Evolutionary conservation across 768 basidiomycete genomes (phyloP).

Genomic region (Pulveroboletus sp.): DNA sequence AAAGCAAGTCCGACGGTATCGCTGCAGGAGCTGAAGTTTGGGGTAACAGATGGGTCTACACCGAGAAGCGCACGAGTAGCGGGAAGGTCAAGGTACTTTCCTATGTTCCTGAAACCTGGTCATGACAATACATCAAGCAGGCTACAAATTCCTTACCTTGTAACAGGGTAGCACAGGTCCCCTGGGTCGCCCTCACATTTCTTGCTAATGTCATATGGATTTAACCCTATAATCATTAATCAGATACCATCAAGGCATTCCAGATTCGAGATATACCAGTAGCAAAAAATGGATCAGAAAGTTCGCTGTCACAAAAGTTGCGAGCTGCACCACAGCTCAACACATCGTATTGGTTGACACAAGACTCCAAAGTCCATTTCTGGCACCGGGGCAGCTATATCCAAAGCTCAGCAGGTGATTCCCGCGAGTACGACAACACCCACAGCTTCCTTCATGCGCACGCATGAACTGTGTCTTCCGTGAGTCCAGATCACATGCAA

Average conservation of each 20-base stretch:
- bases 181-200: slow-evolving; percentile 48
- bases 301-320: slow-evolving; percentile 56
- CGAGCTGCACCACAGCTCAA: slow-evolving; percentile 66
- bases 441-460: slow-evolving; percentile 42
- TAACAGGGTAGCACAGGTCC: slow-evolving; percentile 52
- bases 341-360: slow-evolving; percentile 62
- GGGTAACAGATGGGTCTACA: slow-evolving; percentile 45
- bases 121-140: neutral
- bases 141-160: slow-evolving; percentile 26
- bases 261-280: slow-evolving; percentile 29
- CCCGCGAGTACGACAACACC: slow-evolving; percentile 1
- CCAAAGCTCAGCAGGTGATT: neutral
- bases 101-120: slow-evolving; percentile 42
- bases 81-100: slow-evolving; percentile 56
- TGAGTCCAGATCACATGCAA: neutral
- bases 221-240: slow-evolving; percentile 33
- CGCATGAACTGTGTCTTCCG: slow-evolving; percentile 26
- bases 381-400: slow-evolving; percentile 68
- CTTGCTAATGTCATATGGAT: slow-evolving; percentile 68
- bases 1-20: slow-evolving; percentile 48
- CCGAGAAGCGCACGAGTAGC: slow-evolving; percentile 54
- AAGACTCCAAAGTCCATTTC: slow-evolving; percentile 49
- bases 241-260: neutral
- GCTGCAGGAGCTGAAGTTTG: slow-evolving; percentile 40
- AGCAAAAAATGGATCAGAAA: slow-evolving; percentile 22